Evolutionary conservation across 176 grass and related monocot species (phyloP), one percentile per base, ranked within the genome.

Genomic region (Bothriochloa decipiens): DNA sequence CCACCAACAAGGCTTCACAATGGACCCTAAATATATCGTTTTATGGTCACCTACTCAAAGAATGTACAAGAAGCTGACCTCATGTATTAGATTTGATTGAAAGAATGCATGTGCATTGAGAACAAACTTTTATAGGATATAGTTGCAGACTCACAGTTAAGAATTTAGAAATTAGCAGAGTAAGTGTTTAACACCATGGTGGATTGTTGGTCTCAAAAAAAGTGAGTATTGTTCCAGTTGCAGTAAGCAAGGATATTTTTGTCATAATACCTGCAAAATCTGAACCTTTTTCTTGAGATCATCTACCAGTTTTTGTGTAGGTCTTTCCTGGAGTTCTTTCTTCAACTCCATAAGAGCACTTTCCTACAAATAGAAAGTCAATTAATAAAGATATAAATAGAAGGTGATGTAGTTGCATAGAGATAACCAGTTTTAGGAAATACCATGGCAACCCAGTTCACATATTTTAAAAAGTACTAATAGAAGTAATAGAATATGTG

Each of bases 251-350:
- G 25, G 10, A 22, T 27, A 36, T 68, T 77, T 75, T 70, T 71
- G 23, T 82, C 29, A 14, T 65, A 46, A 63, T 88, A 98, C 96
- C 96, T 98, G 96, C 73, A 98, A 87, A 93, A 99, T 96, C 79
- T 99, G 83, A 81, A 99, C 89, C 86, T 99, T 99, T 93, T 96
- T 99, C 80, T 85, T 91, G 46, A 99, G 93, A 94, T 99, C 96
- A 65, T 99, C 96, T 25, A 99, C 96, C 58, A 99, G 55, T 87
- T 85, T 99, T 84, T 74, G 81, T 6, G 93, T 96, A 81, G 96
- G 96, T 65, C 93, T 92, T 90, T 94, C 96, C 85, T 99, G 89
- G 64, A 99, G 93, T 88, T 99, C 96, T 87, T 94, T 96, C 82
- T 84, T 96, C 76, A 94, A 82, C 70, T 92, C 91, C 50, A 74